phyloP scores from a whole-genome alignment of 306 rosid genomes.

The Lathyrus tuberosus region DNA sequence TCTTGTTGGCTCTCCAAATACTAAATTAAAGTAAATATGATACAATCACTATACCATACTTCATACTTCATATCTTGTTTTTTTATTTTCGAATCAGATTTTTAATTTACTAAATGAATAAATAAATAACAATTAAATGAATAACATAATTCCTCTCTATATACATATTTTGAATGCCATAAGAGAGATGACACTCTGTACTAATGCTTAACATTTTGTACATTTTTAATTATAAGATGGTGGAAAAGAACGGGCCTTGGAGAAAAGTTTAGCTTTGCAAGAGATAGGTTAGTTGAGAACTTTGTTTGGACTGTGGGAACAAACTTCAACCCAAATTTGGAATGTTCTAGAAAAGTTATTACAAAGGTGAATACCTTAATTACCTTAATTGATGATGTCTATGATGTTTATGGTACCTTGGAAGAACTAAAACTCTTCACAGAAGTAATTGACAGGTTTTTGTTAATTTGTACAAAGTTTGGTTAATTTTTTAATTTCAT shows the following conservation, averaged over 20 bases:
- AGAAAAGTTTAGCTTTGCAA: not conserved
- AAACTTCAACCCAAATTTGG: not conserved
- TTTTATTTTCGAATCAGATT: no score
- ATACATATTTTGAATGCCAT: no score
- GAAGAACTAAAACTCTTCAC: constrained; percentile 10
- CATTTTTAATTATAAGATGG: not conserved
- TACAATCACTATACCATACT: no score
- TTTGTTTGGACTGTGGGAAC: constrained; percentile 1
- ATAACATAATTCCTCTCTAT: no score
- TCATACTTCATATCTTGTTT: no score
- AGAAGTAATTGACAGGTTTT: not conserved
- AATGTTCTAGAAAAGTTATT: not conserved
- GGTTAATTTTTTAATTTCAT: not conserved
- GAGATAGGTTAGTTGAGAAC: constrained; percentile 3
- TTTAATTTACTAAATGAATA: no score
- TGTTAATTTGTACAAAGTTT: not conserved
- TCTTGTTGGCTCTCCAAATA: no score
- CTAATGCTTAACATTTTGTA: not conserved
- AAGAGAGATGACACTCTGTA: no score
- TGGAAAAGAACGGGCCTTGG: not conserved
- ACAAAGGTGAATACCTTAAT: not conserved
- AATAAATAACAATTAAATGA: no score
- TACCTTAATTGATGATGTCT: not conserved
- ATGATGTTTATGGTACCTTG: not conserved
- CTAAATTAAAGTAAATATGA: no score